A percentile compares a stretch with the other conserved stretches of the same genome.
Conservation (phyloP, 1,284 basidiomycete species). For the Retiboletus flavoniger region DNA sequence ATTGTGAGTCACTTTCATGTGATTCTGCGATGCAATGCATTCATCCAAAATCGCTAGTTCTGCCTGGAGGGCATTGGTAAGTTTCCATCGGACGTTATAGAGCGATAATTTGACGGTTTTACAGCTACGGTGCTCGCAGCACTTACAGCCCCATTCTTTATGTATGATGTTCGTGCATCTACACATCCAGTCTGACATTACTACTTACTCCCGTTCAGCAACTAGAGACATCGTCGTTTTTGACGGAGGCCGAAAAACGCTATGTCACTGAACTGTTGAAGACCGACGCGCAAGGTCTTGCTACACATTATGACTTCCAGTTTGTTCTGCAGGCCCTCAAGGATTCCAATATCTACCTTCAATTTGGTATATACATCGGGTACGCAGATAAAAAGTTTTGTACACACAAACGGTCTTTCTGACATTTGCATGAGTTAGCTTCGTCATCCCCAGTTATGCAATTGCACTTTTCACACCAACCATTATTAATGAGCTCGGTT, state of each 20-base stretch:
- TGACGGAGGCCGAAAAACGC: slow-evolving; percentile 38
- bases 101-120: not conserved
- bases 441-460: slow-evolving; percentile 52
- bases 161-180: slow-evolving; percentile 39
- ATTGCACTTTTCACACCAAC: slow-evolving; percentile 58
- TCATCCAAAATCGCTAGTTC: slow-evolving; percentile 25
- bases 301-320: slow-evolving; percentile 34
- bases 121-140: slow-evolving; percentile 41
- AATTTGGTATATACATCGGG: slow-evolving; percentile 43
- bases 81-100: not conserved
- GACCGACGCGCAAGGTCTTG: slow-evolving; percentile 34
- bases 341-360: slow-evolving; percentile 47
- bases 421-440: slow-evolving; percentile 24
- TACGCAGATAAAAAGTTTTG: slow-evolving; percentile 17
- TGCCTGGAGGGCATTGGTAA: slow-evolving; percentile 33
- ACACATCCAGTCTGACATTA: not conserved
- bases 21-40: not conserved
- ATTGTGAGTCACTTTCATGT: slow-evolving; percentile 38
- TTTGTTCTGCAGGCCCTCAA: slow-evolving; percentile 42
- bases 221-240: slow-evolving; percentile 44
- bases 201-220: slow-evolving; percentile 30
- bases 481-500: slow-evolving; percentile 55
- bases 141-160: slow-evolving; percentile 38
- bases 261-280: slow-evolving; percentile 39
- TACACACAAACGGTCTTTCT: not conserved